These are phyloP conservation scores for Talaromyces borbonicus DNA, from an alignment of 495 filamentous ascomycete species.

Conservation along the genomic window DNA sequence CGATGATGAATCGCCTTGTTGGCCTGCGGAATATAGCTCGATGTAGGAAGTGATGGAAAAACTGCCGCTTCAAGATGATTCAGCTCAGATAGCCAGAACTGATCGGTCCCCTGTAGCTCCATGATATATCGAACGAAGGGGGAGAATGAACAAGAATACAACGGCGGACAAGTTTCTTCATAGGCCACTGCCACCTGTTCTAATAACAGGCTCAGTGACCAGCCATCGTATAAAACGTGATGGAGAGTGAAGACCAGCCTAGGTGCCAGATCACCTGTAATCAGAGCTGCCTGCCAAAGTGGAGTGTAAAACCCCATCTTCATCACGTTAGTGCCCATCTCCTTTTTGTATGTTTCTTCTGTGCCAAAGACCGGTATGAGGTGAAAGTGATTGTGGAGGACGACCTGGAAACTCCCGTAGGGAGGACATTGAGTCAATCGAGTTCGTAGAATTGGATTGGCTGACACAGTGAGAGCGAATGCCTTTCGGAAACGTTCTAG, in stretches of 20 bases:
- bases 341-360: too few relatives aligned
- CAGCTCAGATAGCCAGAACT: not conserved
- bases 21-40: slow-evolving; percentile 10
- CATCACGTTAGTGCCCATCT: too few relatives aligned
- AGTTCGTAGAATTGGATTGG: too few relatives aligned
- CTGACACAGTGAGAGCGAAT: too few relatives aligned
- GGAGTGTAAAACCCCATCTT: not conserved
- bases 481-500: too few relatives aligned
- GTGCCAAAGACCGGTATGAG: too few relatives aligned
- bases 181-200: slow-evolving; percentile 8
- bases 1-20: too few relatives aligned
- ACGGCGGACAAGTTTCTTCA: too few relatives aligned
- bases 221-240: slow-evolving; percentile 15
- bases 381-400: too few relatives aligned
- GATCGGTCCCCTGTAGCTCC: not conserved
- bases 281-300: too few relatives aligned
- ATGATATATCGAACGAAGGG: not conserved
- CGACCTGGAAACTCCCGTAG: too few relatives aligned
- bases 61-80: not conserved
- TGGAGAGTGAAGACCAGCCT: slow-evolving; percentile 12
- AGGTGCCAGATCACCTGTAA: not conserved
- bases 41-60: not conserved
- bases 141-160: slow-evolving; percentile 15
- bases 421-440: too few relatives aligned
- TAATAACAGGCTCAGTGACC: slow-evolving; percentile 10